Evolutionary conservation across 768 basidiomycete genomes (phyloP).

Genomic region (Podaxis carcinomalis): DNA sequence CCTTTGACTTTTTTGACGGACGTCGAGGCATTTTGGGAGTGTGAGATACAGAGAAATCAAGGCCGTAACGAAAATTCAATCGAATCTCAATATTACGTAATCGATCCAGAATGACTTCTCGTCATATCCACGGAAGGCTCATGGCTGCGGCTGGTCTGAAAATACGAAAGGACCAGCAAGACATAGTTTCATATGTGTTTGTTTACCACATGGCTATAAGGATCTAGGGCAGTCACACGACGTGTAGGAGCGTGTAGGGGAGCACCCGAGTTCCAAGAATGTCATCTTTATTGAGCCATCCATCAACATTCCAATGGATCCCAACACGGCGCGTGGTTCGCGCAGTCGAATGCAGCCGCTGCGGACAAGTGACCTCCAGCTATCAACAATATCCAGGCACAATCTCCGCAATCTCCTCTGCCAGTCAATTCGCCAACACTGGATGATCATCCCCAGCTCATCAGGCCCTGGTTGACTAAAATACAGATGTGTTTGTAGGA

Average conservation of each 20-base stretch:
- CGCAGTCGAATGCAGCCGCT: neutral
- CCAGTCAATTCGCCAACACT: neutral
- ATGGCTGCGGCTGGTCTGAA: neutral
- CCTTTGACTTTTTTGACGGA: constrained; percentile 32
- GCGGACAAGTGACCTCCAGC: neutral
- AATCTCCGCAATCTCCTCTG: constrained; percentile 2
- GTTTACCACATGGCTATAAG: neutral
- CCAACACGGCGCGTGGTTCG: neutral
- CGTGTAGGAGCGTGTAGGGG: neutral
- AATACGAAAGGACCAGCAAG: neutral
- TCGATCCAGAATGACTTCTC: neutral
- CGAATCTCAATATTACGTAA: constrained; percentile 2
- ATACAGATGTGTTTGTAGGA: neutral
- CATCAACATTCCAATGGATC: neutral
- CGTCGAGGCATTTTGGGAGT: constrained; percentile 41
- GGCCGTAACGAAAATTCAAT: neutral
- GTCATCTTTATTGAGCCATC: neutral
- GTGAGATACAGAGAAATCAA: neutral
- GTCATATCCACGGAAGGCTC: neutral
- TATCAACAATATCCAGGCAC: neutral
- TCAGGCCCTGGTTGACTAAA: neutral
- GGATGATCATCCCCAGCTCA: neutral
- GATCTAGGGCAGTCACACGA: neutral
- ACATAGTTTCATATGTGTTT: neutral
- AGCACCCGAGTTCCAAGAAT: neutral